phyloP scores from a whole-genome alignment of 371 early-diverging fungal genomes.

The Synchytrium microbalum region DNA sequence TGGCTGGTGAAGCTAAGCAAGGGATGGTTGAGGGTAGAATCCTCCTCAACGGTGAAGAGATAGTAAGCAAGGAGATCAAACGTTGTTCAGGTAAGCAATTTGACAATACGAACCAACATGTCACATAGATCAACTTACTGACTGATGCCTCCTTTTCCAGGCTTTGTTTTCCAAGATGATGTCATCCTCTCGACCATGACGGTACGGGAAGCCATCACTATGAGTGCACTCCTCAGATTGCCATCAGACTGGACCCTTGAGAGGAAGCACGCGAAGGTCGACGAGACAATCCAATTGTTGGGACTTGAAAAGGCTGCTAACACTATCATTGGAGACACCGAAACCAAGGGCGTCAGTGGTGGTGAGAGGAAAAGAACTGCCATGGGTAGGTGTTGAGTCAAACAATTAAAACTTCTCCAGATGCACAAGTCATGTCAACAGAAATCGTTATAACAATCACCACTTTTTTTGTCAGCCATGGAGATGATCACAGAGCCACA shows the following conservation, averaged over 20 bases:
- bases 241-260: constrained; percentile 53
- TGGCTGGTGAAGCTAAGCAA: constrained; percentile 24
- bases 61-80: constrained; percentile 11
- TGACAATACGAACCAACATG: too few species aligned
- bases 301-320: constrained; percentile 61
- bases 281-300: constrained; percentile 67
- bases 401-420: constrained; percentile 4
- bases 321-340: constrained; percentile 65
- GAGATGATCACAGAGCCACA: constrained; percentile 81
- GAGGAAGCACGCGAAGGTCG: constrained; percentile 52
- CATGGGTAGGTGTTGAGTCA: constrained; percentile 33
- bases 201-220: constrained; percentile 70
- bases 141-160: too few species aligned
- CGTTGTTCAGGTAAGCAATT: not conserved
- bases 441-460: not conserved
- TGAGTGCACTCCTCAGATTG: constrained; percentile 70
- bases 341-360: constrained; percentile 71
- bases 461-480: constrained; percentile 12
- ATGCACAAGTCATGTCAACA: not conserved
- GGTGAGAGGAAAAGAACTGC: constrained; percentile 75
- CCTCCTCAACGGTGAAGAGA: constrained; percentile 17
- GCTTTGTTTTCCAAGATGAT: constrained; percentile 84
- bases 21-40: constrained; percentile 21
- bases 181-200: constrained; percentile 74
- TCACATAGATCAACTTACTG: too few species aligned